These are phyloP conservation scores for Carex scoparia DNA, from an alignment of 176 grass and related monocot species.

Conservation along the genomic window DNA sequence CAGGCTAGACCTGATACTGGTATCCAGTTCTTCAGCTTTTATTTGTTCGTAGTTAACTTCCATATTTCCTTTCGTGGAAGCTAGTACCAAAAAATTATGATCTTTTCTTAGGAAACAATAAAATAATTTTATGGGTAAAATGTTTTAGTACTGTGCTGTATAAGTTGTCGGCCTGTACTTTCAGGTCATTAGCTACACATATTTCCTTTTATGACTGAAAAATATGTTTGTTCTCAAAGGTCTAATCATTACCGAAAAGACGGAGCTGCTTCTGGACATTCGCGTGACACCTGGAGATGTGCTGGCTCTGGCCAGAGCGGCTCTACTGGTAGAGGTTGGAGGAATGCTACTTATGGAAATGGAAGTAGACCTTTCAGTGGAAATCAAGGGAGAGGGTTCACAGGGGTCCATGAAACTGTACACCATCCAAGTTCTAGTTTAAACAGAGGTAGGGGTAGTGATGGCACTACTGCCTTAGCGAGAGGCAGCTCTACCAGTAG, in stretches of 20 bases:
- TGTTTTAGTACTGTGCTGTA: background rate
- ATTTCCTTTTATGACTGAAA: background rate
- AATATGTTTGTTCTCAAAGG: background rate
- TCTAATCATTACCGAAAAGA: background rate
- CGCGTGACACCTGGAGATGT: background rate
- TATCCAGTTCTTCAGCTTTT: background rate
- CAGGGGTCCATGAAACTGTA: background rate
- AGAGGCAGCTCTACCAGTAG: background rate
- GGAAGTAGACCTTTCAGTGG: background rate
- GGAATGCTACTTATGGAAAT: background rate
- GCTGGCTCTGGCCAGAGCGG: background rate
- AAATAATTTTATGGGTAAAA: background rate
- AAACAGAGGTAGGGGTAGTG: background rate
- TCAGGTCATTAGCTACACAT: no score
- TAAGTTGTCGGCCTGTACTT: background rate
- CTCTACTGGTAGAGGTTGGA: background rate
- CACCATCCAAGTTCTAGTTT: background rate
- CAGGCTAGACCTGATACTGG: background rate
- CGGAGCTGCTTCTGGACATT: background rate
- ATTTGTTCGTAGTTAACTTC: background rate
- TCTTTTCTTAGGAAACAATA: no score
- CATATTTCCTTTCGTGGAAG: background rate
- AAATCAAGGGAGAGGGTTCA: background rate
- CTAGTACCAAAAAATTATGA: no score
- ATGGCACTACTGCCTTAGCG: background rate